Percentiles rank a stretch among this genome's conserved stretches.
These are phyloP conservation scores for Zoysia pacifica DNA, from an alignment of 176 grass and related monocot genomes.

Conservation along the genomic window DNA sequence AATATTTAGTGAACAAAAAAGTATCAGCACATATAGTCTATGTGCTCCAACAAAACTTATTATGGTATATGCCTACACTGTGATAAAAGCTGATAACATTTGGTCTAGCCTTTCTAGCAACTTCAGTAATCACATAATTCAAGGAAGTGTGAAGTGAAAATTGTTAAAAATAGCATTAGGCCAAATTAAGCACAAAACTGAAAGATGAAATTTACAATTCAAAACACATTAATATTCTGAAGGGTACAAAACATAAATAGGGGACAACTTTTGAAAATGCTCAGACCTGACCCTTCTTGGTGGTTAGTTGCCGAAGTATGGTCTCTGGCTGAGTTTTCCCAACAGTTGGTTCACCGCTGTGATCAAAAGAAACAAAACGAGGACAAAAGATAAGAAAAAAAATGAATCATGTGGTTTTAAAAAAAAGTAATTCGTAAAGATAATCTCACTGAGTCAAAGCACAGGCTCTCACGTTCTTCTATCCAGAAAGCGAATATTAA, in stretches of 20 bases:
- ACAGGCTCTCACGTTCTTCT: slow-evolving; percentile 71
- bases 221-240: slow-evolving; percentile 32
- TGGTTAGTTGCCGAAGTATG: slow-evolving; percentile 86
- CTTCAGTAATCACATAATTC: background rate
- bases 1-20: background rate
- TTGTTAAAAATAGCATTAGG: background rate
- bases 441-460: slow-evolving; percentile 34
- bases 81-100: background rate
- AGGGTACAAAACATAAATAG: slow-evolving; percentile 24
- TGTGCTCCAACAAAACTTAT: background rate
- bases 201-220: slow-evolving; percentile 21
- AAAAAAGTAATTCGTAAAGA: slow-evolving; percentile 12
- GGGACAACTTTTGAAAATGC: slow-evolving; percentile 29
- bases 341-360: slow-evolving; percentile 83
- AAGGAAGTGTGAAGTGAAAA: background rate
- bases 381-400: slow-evolving; percentile 40
- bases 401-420: slow-evolving; percentile 7
- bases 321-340: slow-evolving; percentile 86
- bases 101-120: slow-evolving; percentile 19
- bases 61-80: background rate
- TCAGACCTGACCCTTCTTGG: slow-evolving; percentile 92
- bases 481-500: slow-evolving; percentile 87
- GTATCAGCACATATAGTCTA: background rate
- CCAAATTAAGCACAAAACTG: slow-evolving; percentile 13
- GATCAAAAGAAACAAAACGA: slow-evolving; percentile 8